Conservation (phyloP, 1,284 basidiomycete species). For the Calocybe gambosa region DNA sequence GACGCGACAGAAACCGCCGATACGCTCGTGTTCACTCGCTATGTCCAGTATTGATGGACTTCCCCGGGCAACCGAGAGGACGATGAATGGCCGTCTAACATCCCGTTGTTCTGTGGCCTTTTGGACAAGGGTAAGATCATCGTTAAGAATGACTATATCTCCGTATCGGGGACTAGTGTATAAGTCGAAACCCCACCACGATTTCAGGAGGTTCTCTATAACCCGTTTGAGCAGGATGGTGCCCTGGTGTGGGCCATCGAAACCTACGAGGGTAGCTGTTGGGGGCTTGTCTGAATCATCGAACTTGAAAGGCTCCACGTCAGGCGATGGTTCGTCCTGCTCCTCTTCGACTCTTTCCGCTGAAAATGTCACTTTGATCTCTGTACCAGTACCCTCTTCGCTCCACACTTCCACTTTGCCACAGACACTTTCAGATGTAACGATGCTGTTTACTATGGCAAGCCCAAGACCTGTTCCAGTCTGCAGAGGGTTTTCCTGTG, state of each 20-base stretch:
- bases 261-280: slow-evolving; percentile 68
- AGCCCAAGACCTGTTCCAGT: slow-evolving; percentile 95
- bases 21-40: slow-evolving; percentile 65
- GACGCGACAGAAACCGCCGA: slow-evolving; percentile 84
- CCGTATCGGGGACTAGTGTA: slow-evolving; percentile 42
- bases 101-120: slow-evolving; percentile 54
- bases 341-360: slow-evolving; percentile 59
- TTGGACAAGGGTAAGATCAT: slow-evolving; percentile 59
- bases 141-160: slow-evolving; percentile 82
- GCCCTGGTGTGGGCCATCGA: slow-evolving; percentile 64
- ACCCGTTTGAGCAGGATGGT: slow-evolving; percentile 62
- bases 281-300: slow-evolving; percentile 41
- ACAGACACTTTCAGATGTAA: slow-evolving; percentile 79
- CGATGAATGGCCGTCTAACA: slow-evolving; percentile 61
- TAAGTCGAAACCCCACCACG: slow-evolving; percentile 76
- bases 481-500: slow-evolving; percentile 88
- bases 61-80: slow-evolving; percentile 68
- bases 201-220: slow-evolving; percentile 59
- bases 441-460: slow-evolving; percentile 92
- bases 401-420: slow-evolving; percentile 89
- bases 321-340: slow-evolving; percentile 29
- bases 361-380: slow-evolving; percentile 84
- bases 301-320: slow-evolving; percentile 42
- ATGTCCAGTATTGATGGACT: slow-evolving; percentile 58
- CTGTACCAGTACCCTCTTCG: slow-evolving; percentile 87